Evolutionary conservation across 2,329 filamentous ascomycete species (phyloP), one percentile per base, ranked within the genome.

Genomic region (Cladosporium austrohemisphaericum): DNA sequence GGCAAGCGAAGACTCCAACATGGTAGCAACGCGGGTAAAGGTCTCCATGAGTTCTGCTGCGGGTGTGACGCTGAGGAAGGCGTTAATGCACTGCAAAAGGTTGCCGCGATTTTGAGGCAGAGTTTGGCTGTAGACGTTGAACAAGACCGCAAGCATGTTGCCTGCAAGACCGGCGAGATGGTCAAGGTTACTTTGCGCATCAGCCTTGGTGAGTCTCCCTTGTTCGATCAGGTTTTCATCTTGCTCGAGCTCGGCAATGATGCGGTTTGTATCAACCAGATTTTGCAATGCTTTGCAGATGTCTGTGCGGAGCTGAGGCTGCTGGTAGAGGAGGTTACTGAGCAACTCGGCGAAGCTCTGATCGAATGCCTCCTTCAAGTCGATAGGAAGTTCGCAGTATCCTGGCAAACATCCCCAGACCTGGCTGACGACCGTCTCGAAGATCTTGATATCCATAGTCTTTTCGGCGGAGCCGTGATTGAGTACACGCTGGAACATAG

Each of bases 41-140:
- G 92, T 97, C 55, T 88, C 86, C 61, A 87, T 85, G 16, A 97
- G 77, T 66, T 96, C 91, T 55, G 79, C 52, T 53, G 58, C 61
- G 4, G 65, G 65, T 2, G 64, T 67, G 60, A 97, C 87, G 72
- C 91, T 95, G 51, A 98, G 74, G 69, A 91, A 97, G 4, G 89
- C 84, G 69, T 97, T 96, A 73, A 97, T 93, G 54, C 91, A 95
- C 66, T 92, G 88, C 26, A 98, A 75, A 47, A 98, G 93, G 16
- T 88, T 89, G 0, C 89, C 91, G 58, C 93, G 81, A 62, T 88
- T 93, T 63, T 96, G 89, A 2, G 93, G 92, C 20, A 98, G 77
- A 1, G 93, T 98, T 68, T 96, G 88, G 56, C 88, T 95, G 72
- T 98, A 98, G 36, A 98, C 92, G 65, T 98, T 98, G 77, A 98